Percentiles rank a stretch among this genome's conserved stretches.
Evolutionary conservation across 2,329 filamentous ascomycete species (phyloP).

Genomic region (Epichloe sp.): DNA sequence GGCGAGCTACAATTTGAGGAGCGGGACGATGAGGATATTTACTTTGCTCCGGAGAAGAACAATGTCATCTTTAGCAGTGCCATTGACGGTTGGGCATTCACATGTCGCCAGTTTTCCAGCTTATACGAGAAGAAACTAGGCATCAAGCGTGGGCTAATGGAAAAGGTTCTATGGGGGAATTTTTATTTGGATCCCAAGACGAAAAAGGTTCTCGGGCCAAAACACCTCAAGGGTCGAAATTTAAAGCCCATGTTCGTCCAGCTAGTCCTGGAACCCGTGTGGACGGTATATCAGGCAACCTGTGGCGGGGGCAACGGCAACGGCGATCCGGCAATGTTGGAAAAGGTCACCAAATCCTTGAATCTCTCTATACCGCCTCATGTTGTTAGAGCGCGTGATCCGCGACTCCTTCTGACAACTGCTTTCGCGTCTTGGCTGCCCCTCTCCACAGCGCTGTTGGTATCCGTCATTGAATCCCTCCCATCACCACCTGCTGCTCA

Average conservation of each 20-base stretch:
- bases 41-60: constrained; percentile 95
- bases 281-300: constrained; percentile 90
- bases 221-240: constrained; percentile 82
- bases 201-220: constrained; percentile 78
- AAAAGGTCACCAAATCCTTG: constrained; percentile 91
- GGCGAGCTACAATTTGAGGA: constrained; percentile 68
- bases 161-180: constrained; percentile 94
- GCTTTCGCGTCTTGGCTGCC: constrained; percentile 87
- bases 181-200: constrained; percentile 96
- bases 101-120: constrained; percentile 81
- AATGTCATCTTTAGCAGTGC: constrained; percentile 99
- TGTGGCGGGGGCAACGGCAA: constrained; percentile 69
- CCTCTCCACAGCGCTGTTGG: constrained; percentile 78
- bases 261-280: constrained; percentile 86
- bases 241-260: constrained; percentile 98
- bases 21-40: constrained; percentile 88
- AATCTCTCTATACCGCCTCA: constrained; percentile 76
- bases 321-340: constrained; percentile 68
- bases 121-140: constrained; percentile 95
- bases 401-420: constrained; percentile 69
- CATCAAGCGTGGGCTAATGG: constrained; percentile 74
- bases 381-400: constrained; percentile 69
- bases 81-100: constrained; percentile 98
- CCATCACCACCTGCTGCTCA: constrained; percentile 76
- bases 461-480: constrained; percentile 86